Evolutionary conservation across 208 protist species (phyloP).

Genomic region (Leishmania martiniquensis): DNA sequence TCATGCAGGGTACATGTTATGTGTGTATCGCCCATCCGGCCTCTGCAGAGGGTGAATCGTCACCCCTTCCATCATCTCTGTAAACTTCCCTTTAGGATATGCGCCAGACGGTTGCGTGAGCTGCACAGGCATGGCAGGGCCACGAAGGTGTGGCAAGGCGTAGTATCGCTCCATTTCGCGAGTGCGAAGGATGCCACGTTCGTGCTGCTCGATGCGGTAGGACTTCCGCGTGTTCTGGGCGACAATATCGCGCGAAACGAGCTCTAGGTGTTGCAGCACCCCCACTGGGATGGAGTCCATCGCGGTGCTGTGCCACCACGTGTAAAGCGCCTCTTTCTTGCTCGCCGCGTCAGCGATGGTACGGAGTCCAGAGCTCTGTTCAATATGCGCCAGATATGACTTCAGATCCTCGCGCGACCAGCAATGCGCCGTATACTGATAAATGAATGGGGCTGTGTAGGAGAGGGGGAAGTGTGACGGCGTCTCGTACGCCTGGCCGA

Average conservation of each 20-base stretch:
- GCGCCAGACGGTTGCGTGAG: conserved; percentile 51
- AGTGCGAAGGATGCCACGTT: conserved; percentile 54
- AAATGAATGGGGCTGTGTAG: conserved; percentile 74
- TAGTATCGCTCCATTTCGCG: conserved; percentile 80
- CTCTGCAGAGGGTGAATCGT: conserved; percentile 64
- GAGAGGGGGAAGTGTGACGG: conserved; percentile 71
- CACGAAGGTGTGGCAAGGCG: conserved; percentile 62
- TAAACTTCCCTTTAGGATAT: conserved; percentile 67
- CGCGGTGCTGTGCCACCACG: conserved; percentile 20
- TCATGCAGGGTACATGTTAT: conserved; percentile 73
- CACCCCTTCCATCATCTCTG: conserved; percentile 42
- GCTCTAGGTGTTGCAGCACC: conserved; percentile 63
- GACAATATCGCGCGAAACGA: conserved; percentile 61
- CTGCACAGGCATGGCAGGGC: conserved; percentile 61
- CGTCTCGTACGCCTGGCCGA: conserved; percentile 68
- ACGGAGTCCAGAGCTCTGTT: conserved; percentile 41
- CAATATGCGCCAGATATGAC: conserved; percentile 50
- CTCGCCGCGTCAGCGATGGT: conserved; percentile 54
- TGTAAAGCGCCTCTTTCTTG: conserved; percentile 23
- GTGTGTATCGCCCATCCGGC: conserved; percentile 52
- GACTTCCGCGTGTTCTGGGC: conserved; percentile 49
- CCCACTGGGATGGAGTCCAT: conserved; percentile 47
- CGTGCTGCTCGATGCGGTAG: conserved; percentile 48
- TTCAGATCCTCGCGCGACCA: conserved; percentile 57
- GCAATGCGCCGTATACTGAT: conserved; percentile 68